Evolutionary conservation across 306 rosid species (phyloP).

Genomic region (Corylus avellana): DNA sequence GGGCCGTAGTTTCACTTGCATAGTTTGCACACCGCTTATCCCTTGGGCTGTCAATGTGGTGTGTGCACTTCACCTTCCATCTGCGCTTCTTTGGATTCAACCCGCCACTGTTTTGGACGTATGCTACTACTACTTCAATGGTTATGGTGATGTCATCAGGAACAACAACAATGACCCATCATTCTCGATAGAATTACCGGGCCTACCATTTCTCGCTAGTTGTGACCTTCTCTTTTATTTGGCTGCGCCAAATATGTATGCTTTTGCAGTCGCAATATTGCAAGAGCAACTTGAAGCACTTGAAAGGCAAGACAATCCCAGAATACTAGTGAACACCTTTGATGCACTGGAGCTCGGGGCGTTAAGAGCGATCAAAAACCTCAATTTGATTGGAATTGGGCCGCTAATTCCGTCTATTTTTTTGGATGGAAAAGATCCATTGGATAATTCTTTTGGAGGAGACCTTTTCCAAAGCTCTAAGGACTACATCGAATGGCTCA

Average conservation of each 20-base stretch:
- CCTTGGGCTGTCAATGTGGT: constrained; percentile 41
- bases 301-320: background rate
- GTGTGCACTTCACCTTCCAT: constrained; percentile 14
- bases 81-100: constrained; percentile 40
- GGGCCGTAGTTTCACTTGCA: constrained; percentile 29
- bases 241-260: background rate
- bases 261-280: background rate
- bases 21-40: constrained; percentile 27
- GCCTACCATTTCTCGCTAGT: constrained; percentile 20
- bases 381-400: constrained; percentile 43
- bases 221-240: constrained; percentile 42
- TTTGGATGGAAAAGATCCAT: constrained; percentile 32
- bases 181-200: background rate
- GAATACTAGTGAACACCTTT: constrained; percentile 34
- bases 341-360: constrained; percentile 36
- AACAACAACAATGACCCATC: background rate
- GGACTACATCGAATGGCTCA: constrained; percentile 53
- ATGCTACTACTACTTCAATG: constrained; percentile 38
- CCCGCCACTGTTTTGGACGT: constrained; percentile 40
- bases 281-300: constrained; percentile 20
- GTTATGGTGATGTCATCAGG: constrained; percentile 10
- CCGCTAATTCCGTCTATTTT: constrained; percentile 60
- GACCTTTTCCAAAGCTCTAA: constrained; percentile 25
- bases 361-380: background rate
- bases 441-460: constrained; percentile 42